Evolutionary conservation across 176 grass and related monocot genomes (phyloP), one percentile per base, ranked within the genome.

Genomic region (Avena sativa): DNA sequence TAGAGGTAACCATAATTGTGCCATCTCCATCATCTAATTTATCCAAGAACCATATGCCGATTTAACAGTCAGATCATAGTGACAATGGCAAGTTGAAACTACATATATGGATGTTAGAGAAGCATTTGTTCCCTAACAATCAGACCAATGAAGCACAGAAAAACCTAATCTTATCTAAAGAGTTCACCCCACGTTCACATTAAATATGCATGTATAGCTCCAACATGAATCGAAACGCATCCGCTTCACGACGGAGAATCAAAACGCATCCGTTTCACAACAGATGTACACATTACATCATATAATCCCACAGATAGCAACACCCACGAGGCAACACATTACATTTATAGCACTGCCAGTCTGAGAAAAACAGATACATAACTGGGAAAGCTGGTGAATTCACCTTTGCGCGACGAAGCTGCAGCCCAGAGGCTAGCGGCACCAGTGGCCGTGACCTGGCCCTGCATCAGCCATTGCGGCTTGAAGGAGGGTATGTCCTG

Each of bases 401-500:
- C 56, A 95, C 93, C 93, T 85, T 79, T 17, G 32, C 30, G 87
- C 62, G 84, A 23, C 1, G 86, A 89, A 79, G 81, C 32, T n/a
- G 50, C 47, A n/a, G 81, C 67, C 82, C 79, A 86, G 84, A 91
- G 68, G 65, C 56, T 94, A 0, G 51, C 25, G 13, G 72, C 20
- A 12, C 81, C 87, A 60, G 82, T 81, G 82, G 84, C 58, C 3
- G 55, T 79, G 71, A 21, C 74, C 28, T 59, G 77, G 13, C 59
- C 81, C 66, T 71, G 79, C 73, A 79, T 78, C 82, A 93, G 82
- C 93, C 93, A 95, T 84, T 89, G 79, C 9, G 93, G 93, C 89
- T 93, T 89, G 8, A 93, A 89, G 23, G 81, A 28, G 8, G 67
- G 89, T 76, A 57, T 83, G 44, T 80, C 83, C 86, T 80, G 86